Percentiles rank a stretch among this genome's conserved stretches.
These are phyloP conservation scores for Elsinoe batatas DNA, from an alignment of 2,329 filamentous ascomycete genomes.

Conservation along the genomic window DNA sequence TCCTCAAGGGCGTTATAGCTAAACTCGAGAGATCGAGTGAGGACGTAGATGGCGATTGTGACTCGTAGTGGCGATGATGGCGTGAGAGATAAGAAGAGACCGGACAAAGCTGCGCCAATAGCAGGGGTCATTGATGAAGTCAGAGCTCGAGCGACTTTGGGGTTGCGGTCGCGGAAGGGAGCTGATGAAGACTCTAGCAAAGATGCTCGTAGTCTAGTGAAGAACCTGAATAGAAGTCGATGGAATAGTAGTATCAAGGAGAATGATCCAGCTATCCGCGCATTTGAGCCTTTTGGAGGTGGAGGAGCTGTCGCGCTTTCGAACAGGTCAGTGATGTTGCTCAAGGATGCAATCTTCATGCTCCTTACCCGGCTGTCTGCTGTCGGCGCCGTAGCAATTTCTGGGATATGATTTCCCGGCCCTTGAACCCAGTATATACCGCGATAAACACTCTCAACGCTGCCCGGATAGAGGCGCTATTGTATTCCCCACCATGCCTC, in stretches of 20 bases:
- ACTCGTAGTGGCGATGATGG: slow-evolving; percentile 61
- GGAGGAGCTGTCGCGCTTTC: background rate
- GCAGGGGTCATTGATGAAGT: slow-evolving; percentile 80
- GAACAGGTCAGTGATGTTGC: background rate
- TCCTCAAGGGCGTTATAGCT: slow-evolving; percentile 74
- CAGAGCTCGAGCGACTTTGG: slow-evolving; percentile 60
- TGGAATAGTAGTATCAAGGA: slow-evolving; percentile 82
- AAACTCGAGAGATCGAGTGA: slow-evolving; percentile 76
- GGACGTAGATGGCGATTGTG: slow-evolving; percentile 69
- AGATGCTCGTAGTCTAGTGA: slow-evolving; percentile 66
- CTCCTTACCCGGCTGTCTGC: background rate
- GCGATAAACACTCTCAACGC: slow-evolving; percentile 36
- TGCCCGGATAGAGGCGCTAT: slow-evolving; percentile 37
- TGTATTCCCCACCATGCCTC: slow-evolving; percentile 35
- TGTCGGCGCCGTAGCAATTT: slow-evolving; percentile 21
- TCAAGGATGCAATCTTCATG: background rate
- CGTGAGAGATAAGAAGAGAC: slow-evolving; percentile 70
- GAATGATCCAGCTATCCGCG: slow-evolving; percentile 71
- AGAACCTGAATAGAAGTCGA: slow-evolving; percentile 81
- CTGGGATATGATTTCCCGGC: slow-evolving; percentile 34
- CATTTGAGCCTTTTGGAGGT: slow-evolving; percentile 39
- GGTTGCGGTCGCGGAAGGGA: slow-evolving; percentile 76
- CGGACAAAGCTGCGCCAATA: slow-evolving; percentile 80
- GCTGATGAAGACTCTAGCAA: slow-evolving; percentile 66
- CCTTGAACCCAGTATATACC: slow-evolving; percentile 36